Percentiles rank a stretch among this genome's conserved stretches.
Conservation (phyloP, 345 rosid genomes). For the Populus euphratica region DNA sequence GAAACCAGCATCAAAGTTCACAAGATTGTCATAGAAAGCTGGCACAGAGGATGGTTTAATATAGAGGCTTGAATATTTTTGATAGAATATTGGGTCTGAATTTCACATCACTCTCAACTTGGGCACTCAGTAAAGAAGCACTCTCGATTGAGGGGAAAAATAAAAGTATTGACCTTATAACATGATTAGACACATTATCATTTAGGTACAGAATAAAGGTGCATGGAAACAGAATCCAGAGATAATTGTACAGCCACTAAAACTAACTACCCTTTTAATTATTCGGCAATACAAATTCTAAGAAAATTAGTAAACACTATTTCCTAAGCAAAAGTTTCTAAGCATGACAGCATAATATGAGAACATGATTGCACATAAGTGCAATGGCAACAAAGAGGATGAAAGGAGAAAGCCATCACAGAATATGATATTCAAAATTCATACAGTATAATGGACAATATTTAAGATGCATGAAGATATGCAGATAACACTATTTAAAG, state of each 20-base stretch:
- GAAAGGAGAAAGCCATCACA: background rate
- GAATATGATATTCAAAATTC: background rate
- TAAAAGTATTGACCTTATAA: background rate
- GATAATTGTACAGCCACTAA: background rate
- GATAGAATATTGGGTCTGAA: background rate
- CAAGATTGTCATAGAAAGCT: background rate
- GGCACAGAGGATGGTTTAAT: background rate
- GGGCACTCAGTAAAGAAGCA: background rate
- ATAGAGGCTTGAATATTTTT: background rate
- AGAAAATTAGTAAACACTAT: background rate
- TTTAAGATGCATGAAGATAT: background rate
- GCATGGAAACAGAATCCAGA: background rate
- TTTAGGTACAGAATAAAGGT: background rate
- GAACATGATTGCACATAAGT: background rate
- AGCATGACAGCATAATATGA: background rate
- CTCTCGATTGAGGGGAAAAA: background rate
- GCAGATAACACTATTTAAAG: conserved; percentile 11
- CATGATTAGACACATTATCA: background rate
- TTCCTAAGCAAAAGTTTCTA: background rate
- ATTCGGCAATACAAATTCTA: background rate
- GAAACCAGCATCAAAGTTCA: conserved; percentile 8
- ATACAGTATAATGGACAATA: background rate
- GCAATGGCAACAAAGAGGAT: background rate
- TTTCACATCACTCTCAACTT: background rate
- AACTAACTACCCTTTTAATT: background rate